Percentiles rank a stretch among this genome's conserved stretches.
Evolutionary conservation across 2,329 filamentous ascomycete genomes (phyloP).

Genomic region (Macroventuria anomochaeta): DNA sequence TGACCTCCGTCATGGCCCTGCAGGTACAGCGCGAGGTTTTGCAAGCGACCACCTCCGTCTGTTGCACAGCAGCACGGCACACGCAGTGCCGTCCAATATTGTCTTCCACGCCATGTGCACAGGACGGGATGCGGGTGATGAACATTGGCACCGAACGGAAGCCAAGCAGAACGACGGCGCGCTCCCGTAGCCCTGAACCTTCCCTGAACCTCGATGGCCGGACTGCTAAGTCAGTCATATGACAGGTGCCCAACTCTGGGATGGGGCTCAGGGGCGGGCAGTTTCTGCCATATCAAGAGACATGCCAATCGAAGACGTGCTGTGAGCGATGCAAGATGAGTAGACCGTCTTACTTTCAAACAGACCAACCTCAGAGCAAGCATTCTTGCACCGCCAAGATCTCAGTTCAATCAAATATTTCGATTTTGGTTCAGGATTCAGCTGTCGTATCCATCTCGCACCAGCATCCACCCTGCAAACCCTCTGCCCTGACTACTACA

Average conservation of each 20-base stretch:
- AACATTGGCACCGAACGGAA: slow-evolving; percentile 27
- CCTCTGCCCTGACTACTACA: neutral
- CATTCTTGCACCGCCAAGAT: neutral
- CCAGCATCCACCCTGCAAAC: slow-evolving; percentile 13
- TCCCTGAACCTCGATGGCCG: slow-evolving; percentile 29
- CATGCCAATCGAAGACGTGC: neutral
- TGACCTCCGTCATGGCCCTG: slow-evolving; percentile 15
- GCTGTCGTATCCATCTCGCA: neutral
- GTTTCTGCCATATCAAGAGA: slow-evolving; percentile 1
- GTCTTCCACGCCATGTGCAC: slow-evolving; percentile 7
- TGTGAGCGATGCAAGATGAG: neutral
- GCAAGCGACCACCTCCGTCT: slow-evolving; percentile 6
- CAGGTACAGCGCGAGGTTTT: slow-evolving; percentile 11
- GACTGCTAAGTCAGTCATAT: slow-evolving; percentile 23
- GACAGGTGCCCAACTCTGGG: slow-evolving; percentile 24
- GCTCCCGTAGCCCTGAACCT: slow-evolving; percentile 33
- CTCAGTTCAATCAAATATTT: neutral
- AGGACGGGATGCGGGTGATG: slow-evolving; percentile 27
- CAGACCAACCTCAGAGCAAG: neutral
- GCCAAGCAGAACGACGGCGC: slow-evolving; percentile 29
- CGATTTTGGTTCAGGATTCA: neutral
- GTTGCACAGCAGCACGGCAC: slow-evolving; percentile 19
- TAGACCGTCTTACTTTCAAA: neutral
- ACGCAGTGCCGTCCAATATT: slow-evolving; percentile 15
- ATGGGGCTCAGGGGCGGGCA: slow-evolving; percentile 30